Base-by-base conservation (phyloP, 1,284 basidiomycete species). In the Phenoliferia sp. region DNA sequence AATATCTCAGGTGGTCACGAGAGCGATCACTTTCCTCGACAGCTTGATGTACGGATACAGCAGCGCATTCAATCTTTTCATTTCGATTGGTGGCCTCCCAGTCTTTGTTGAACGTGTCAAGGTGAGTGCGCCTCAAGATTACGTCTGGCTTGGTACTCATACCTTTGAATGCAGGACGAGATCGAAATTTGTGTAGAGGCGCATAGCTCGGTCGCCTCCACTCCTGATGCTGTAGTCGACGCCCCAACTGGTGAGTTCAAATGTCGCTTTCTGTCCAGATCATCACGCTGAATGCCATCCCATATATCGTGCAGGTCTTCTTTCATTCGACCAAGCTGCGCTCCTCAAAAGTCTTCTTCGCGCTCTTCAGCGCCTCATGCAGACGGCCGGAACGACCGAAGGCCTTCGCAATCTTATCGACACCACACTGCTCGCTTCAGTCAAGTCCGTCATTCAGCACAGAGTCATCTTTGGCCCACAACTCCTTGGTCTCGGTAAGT, bases 291-390 rank as follows among this genome's bases (percentile, higher is more conserved):
- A 39, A 28, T 56, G 15, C 52, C 36, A 52, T 62, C 33, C 31
- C 50, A 56, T 28, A 35, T 32, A 63, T 31, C 15, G 32, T 15
- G 33, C 61, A 74, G 77, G 76, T 22, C 66, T 69, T 31, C 73
- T 79, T 15, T 63, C 76, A 2, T 81, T 79, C 64, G 76, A 76
- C 9, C 77, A 78, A 10, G 78, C 78, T n/a, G 72, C 78, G 52
- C 71, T 92, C 17, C 82, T 99, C 71, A 96, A 96, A 79, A 88
- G 94, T 71, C 85, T 93, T n/a, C 81, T 99, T 56, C 88, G 96
- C 56, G 93, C 94, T 0, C 87, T 96, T 80, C 91, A 95, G 76
- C 88, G 94, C 54, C 92, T 99, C 86, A 96, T 99, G 90, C 90
- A 93, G 76, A 89, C 90, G 0, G 90, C 93, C 0, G 94, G 95